These are phyloP conservation scores for Fagopyrum tataricum DNA, from an alignment of 148 eudicot genomes.

Conservation along the genomic window DNA sequence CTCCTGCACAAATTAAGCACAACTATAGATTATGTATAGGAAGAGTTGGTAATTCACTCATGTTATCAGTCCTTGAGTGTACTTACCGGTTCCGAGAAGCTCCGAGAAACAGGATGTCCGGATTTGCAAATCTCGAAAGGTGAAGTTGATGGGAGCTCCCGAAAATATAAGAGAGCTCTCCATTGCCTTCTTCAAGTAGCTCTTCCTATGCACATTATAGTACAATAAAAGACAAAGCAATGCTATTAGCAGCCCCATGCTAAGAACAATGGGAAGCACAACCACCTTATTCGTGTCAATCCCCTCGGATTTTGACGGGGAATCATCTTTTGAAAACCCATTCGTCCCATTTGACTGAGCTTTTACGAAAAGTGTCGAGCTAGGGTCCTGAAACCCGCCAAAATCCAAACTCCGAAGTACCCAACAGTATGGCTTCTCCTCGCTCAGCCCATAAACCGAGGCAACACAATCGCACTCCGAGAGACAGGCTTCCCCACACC, in stretches of 20 bases:
- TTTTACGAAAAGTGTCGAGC: conserved; percentile 78
- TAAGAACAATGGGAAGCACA: conserved; percentile 68
- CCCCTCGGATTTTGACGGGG: conserved; percentile 3
- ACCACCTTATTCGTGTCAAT: conserved; percentile 39
- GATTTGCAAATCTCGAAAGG: conserved; percentile 62
- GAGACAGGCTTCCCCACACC: conserved; percentile 81
- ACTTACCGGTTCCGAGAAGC: conserved; percentile 67
- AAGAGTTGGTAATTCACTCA: not conserved
- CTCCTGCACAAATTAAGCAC: conserved; percentile 35
- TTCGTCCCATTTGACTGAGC: conserved; percentile 36
- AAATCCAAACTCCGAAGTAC: conserved; percentile 60
- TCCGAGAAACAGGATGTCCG: conserved; percentile 60
- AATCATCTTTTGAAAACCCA: not conserved
- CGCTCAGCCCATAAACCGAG: conserved; percentile 66
- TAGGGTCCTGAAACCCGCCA: conserved; percentile 84
- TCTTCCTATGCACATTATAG: conserved; percentile 45
- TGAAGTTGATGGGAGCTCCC: conserved; percentile 72
- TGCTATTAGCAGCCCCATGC: conserved; percentile 54
- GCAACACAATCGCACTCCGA: conserved; percentile 82
- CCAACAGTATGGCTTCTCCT: conserved; percentile 90
- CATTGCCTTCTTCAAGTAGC: conserved; percentile 46
- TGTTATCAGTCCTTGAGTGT: not conserved
- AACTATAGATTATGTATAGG: not conserved
- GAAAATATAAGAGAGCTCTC: conserved; percentile 58
- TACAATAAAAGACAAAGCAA: conserved; percentile 59